phyloP scores from a whole-genome alignment of 352 stramenopile species.

The Phytophthora brassicae region DNA sequence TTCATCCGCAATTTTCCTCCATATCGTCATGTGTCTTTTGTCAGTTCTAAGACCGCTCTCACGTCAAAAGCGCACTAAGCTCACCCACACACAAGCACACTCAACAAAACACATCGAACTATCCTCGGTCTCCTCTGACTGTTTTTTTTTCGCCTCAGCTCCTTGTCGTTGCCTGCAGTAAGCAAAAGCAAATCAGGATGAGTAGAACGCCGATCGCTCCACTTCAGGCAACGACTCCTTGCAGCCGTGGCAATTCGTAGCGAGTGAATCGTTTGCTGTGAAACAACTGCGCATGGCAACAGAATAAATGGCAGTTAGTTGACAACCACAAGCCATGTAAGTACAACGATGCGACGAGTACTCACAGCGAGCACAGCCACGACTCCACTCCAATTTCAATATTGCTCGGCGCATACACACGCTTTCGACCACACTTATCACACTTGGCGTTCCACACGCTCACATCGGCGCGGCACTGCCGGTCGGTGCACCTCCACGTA shows the following conservation, averaged over 20 bases:
- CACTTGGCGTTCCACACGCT: constrained; percentile 70
- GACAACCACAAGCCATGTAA: neutral
- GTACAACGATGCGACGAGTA: neutral
- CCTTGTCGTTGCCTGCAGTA: neutral
- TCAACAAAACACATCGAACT: constrained; percentile 26
- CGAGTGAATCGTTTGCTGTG: constrained; percentile 47
- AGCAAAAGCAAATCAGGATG: constrained; percentile 10
- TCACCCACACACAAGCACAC: constrained; percentile 10
- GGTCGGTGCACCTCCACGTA: constrained; percentile 53
- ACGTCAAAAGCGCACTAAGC: constrained; percentile 15
- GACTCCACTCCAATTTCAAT: constrained; percentile 44
- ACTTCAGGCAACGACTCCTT: constrained; percentile 39
- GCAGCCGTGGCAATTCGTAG: constrained; percentile 43
- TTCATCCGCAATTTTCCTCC: neutral
- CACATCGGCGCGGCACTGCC: constrained; percentile 49
- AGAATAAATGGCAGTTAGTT: constrained; percentile 5
- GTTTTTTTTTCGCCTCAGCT: neutral
- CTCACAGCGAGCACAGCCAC: constrained; percentile 77
- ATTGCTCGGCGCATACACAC: constrained; percentile 55
- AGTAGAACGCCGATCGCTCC: constrained; percentile 37
- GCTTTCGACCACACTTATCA: constrained; percentile 42
- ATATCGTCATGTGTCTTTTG: neutral
- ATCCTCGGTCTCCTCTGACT: neutral
- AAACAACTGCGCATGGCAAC: constrained; percentile 42
- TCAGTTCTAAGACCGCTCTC: neutral